phyloP scores from a whole-genome alignment of 192 early-diverging fungal species.

The Martensiomyces pterosporus region DNA sequence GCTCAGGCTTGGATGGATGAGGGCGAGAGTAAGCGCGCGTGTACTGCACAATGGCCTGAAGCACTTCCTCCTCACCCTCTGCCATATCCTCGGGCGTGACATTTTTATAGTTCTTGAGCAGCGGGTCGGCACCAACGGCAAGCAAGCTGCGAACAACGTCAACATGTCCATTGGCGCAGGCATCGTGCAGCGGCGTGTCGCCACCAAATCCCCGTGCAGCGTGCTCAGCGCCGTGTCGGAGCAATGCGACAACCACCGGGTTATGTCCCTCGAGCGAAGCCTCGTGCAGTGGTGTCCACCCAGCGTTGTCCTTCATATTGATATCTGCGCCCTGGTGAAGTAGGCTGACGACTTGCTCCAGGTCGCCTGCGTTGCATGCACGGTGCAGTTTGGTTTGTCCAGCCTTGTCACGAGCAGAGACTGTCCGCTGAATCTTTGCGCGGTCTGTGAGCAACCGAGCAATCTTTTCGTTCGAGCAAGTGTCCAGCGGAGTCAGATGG shows the following conservation, averaged over 20 bases:
- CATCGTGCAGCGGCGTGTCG: constrained; percentile 64
- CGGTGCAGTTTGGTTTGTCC: constrained; percentile 66
- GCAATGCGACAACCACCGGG: constrained; percentile 25
- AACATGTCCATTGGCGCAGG: constrained; percentile 54
- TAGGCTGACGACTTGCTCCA: constrained; percentile 44
- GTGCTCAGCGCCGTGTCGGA: constrained; percentile 58
- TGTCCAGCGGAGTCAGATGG: constrained; percentile 40
- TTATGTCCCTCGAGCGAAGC: constrained; percentile 56
- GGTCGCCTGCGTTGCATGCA: constrained; percentile 55
- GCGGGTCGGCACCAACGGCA: constrained; percentile 31
- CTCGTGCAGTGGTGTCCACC: constrained; percentile 67
- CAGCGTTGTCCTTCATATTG: constrained; percentile 61
- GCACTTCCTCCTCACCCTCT: constrained; percentile 39
- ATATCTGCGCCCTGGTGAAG: constrained; percentile 63
- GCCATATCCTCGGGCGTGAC: constrained; percentile 54
- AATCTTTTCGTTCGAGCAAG: constrained; percentile 36
- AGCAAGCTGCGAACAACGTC: constrained; percentile 36
- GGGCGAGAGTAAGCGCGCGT: constrained; percentile 1
- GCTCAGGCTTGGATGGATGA: too few species aligned
- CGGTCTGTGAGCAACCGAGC: constrained; percentile 38
- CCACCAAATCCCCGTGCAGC: constrained; percentile 56
- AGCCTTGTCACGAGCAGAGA: constrained; percentile 49
- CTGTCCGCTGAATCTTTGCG: constrained; percentile 28
- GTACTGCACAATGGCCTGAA: constrained; percentile 21
- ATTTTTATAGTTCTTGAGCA: constrained; percentile 39